phyloP scores from a whole-genome alignment of 1,139 yeast genomes.

The Candida freyschussii region DNA sequence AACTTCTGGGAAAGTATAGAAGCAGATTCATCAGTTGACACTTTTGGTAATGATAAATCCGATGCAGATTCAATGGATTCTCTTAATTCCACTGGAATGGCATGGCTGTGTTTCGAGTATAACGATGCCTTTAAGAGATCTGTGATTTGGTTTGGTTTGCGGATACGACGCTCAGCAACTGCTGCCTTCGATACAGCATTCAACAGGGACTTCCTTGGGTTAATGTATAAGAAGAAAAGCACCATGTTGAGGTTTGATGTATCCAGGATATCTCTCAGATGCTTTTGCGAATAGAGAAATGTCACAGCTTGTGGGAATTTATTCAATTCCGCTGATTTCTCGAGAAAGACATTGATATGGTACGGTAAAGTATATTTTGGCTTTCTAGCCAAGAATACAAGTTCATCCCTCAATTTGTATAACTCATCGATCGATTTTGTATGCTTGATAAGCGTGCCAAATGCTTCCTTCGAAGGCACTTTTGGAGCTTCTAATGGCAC shows the following conservation, averaged over 20 bases:
- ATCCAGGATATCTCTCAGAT: constrained; percentile 9
- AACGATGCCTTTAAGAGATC: constrained; percentile 18
- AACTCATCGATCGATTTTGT: constrained; percentile 32
- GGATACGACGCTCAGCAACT: constrained; percentile 12
- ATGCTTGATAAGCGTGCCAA: constrained; percentile 31
- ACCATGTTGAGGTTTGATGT: constrained; percentile 18
- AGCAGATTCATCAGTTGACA: constrained; percentile 12
- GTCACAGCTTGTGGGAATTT: constrained; percentile 24
- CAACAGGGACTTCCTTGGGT: constrained; percentile 15
- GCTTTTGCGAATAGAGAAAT: constrained; percentile 18
- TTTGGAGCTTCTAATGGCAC: constrained; percentile 34
- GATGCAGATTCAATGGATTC: constrained; percentile 4
- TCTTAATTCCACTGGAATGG: constrained; percentile 11
- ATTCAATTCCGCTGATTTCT: constrained; percentile 25
- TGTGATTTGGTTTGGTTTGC: constrained; percentile 11
- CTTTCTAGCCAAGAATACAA: constrained; percentile 25
- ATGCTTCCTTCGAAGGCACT: constrained; percentile 31
- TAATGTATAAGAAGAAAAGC: constrained; percentile 19
- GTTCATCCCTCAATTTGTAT: constrained; percentile 26
- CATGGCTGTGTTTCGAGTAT: constrained; percentile 10
- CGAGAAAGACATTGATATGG: constrained; percentile 29
- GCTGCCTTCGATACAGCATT: constrained; percentile 13
- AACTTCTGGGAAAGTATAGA: constrained; percentile 18
- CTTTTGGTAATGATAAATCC: constrained; percentile 14
- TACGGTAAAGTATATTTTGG: constrained; percentile 26